Evolutionary conservation across 768 basidiomycete genomes (phyloP).

Genomic region (Chiua virens): DNA sequence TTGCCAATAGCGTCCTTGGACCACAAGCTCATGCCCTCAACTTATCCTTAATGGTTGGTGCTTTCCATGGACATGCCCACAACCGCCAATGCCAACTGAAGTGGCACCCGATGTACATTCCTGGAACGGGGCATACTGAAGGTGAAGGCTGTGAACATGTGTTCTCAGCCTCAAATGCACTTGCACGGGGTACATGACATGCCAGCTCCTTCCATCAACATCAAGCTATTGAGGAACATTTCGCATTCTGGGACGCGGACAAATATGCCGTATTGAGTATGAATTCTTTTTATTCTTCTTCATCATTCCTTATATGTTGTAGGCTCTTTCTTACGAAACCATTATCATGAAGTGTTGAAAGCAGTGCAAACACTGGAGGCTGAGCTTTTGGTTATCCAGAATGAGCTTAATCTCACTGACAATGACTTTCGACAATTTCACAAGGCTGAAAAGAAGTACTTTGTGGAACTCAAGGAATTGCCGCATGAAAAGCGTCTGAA

Average conservation of each 20-base stretch:
- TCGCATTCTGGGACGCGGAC: slow-evolving; percentile 4
- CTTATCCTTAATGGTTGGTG: not conserved
- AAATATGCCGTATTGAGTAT: slow-evolving; percentile 6
- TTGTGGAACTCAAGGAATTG: no score
- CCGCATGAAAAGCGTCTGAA: no score
- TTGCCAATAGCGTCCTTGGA: not conserved
- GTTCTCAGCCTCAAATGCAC: slow-evolving; percentile 6
- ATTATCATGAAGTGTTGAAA: no score
- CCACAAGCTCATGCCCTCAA: not conserved
- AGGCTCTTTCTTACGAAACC: no score
- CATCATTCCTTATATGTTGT: no score
- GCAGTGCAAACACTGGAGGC: no score
- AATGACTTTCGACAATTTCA: no score
- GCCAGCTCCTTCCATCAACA: slow-evolving; percentile 2
- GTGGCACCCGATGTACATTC: slow-evolving; percentile 3
- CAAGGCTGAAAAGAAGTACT: no score
- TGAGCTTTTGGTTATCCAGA: no score
- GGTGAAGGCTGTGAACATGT: slow-evolving; percentile 11
- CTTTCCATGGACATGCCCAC: slow-evolving; percentile 1
- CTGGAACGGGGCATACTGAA: not conserved
- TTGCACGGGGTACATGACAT: slow-evolving; percentile 2
- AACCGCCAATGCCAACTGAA: slow-evolving; percentile 6
- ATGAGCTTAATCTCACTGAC: no score
- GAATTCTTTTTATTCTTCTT: no score
- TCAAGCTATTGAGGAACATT: slow-evolving; percentile 12